Base-by-base conservation (phyloP, 2,329 filamentous ascomycete genomes). In the Pseudogymnoascus pannorum region DNA sequence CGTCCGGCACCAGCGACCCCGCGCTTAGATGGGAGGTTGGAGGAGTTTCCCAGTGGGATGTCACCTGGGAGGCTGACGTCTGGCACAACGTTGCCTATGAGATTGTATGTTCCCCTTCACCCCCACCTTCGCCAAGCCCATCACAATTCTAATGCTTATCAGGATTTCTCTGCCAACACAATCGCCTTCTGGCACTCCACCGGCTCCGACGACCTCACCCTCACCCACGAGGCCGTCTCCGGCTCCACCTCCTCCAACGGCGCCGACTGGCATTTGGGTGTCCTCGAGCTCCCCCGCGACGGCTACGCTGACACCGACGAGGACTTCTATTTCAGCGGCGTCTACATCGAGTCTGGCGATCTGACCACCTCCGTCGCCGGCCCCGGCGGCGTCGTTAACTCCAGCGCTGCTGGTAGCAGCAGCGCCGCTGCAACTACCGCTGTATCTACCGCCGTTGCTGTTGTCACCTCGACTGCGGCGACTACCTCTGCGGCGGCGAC, bases 41-140 rank as follows among this genome's bases (percentile, higher is more conserved):
- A 63, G 80, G 84, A 14, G 75, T 79, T 66, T 81, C 79, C 58
- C 76, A 88, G 67, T 91, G 87, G 86, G 82, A 80, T 67, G 78
- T 79, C 1, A 77, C 81, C 64, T 85, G 87, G 72, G 78, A 78
- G 60, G 77, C 86, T 1, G 83, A 79, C 40, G 81, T 85, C 9
- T 91, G 87, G 87, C 87, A 91, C 72, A 91, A 91, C 71, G 79
- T 89, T 68, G 87, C 87, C 57, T 90, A 89, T 69, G 86, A 86
- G 71, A 88, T 89, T 64, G 78, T 78, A 66, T 63, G 75, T 70
- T 20, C 4, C 24, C 12, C 24, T 20, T 14, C n/a, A n/a, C 38
- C 26, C 7, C 22, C 18, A 12, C n/a, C 5, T 60, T n/a, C 36
- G 42, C 2, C 1, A 11, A 31, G 7, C 4, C 16, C 20, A 44